Evolutionary conservation across 176 grass and related monocot genomes (phyloP).

Genomic region (Ananas comosus): DNA sequence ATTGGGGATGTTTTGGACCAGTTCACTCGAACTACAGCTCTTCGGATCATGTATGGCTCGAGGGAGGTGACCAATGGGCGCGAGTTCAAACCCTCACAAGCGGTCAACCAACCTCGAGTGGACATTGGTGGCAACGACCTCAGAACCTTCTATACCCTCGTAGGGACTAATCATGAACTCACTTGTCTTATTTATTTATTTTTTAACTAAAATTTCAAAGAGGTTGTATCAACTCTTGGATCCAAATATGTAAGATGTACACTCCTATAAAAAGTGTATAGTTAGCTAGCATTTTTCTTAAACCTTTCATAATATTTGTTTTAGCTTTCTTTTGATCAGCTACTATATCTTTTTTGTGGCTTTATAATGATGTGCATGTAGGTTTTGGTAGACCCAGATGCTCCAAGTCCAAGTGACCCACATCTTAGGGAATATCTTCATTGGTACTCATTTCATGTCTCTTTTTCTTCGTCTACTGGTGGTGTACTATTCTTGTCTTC

Average conservation of each 20-base stretch:
- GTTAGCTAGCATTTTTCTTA: no score
- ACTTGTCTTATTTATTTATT: background rate
- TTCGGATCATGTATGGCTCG: conserved; percentile 35
- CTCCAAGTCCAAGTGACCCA: conserved; percentile 39
- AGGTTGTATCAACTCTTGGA: no score
- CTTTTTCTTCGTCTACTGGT: no score
- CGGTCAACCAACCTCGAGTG: conserved; percentile 54
- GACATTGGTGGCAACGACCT: conserved; percentile 67
- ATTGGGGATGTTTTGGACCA: conserved; percentile 77
- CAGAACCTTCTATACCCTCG: conserved; percentile 80
- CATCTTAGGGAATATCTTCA: conserved; percentile 33
- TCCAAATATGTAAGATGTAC: no score
- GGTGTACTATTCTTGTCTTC: background rate
- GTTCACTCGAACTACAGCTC: conserved; percentile 41
- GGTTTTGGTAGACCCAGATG: conserved; percentile 47
- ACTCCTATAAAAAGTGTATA: no score
- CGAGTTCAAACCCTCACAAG: conserved; percentile 84
- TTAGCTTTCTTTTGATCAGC: no score
- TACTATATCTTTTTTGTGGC: no score
- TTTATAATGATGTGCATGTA: conserved; percentile 1
- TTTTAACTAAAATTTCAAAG: no score
- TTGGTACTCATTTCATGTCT: conserved; percentile 16
- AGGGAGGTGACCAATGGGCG: conserved; percentile 49
- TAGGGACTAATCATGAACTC: conserved; percentile 23
- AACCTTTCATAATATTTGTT: no score